phyloP scores from a whole-genome alignment of 345 rosid genomes.

The Streptanthus diversifolius region DNA sequence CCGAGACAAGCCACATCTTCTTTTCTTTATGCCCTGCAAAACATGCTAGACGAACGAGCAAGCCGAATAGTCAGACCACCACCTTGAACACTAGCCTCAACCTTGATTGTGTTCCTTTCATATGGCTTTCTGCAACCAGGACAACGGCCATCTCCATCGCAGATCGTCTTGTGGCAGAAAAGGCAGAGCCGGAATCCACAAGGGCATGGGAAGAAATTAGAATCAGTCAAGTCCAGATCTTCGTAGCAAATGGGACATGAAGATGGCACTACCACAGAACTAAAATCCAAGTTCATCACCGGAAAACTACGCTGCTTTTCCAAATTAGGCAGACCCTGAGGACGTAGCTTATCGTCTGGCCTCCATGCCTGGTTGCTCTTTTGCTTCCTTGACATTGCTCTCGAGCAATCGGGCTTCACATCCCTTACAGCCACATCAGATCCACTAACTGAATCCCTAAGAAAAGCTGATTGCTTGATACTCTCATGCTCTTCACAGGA shows the following conservation, averaged over 20 bases:
- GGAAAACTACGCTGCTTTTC: slow-evolving; percentile 65
- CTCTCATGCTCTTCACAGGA: slow-evolving; percentile 25
- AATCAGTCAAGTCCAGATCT: slow-evolving; percentile 80
- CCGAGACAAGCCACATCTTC: slow-evolving; percentile 28
- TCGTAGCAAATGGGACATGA: slow-evolving; percentile 80
- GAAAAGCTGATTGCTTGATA: slow-evolving; percentile 25
- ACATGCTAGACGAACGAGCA: slow-evolving; percentile 82
- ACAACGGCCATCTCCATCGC: slow-evolving; percentile 89
- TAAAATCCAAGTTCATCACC: slow-evolving; percentile 46
- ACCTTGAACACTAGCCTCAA: slow-evolving; percentile 53
- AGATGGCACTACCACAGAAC: slow-evolving; percentile 37
- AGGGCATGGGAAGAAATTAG: slow-evolving; percentile 74
- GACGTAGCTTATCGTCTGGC: slow-evolving; percentile 71
- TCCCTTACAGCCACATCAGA: slow-evolving; percentile 28
- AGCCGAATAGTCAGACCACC: slow-evolving; percentile 56
- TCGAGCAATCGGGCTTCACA: slow-evolving; percentile 28
- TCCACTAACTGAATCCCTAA: neutral
- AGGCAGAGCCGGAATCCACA: slow-evolving; percentile 92
- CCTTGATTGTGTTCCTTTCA: slow-evolving; percentile 44
- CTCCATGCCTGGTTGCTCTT: slow-evolving; percentile 71
- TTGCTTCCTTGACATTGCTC: slow-evolving; percentile 36
- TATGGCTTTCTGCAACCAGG: slow-evolving; percentile 93
- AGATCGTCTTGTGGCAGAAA: slow-evolving; percentile 93
- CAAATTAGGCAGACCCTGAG: slow-evolving; percentile 77
- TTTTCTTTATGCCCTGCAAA: slow-evolving; percentile 61